These are phyloP conservation scores for Aulographum hederae DNA, from an alignment of 2,329 filamentous ascomycete genomes.

Conservation along the genomic window DNA sequence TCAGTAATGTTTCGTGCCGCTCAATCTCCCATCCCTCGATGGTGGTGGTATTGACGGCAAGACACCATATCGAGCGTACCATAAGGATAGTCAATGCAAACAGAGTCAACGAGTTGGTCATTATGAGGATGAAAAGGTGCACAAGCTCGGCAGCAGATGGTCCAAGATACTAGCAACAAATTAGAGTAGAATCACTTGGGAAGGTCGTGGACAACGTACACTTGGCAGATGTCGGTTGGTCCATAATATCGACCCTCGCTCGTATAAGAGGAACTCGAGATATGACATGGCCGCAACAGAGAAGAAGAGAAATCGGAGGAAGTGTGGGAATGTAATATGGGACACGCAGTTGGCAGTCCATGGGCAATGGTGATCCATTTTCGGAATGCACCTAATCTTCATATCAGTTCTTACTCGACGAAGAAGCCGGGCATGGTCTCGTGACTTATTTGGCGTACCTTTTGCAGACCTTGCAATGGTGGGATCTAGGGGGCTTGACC, in stretches of 20 bases:
- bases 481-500: slow-evolving; percentile 57
- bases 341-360: slow-evolving; percentile 77
- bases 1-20: slow-evolving; percentile 25
- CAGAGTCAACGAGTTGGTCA: slow-evolving; percentile 39
- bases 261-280: slow-evolving; percentile 41
- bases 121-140: slow-evolving; percentile 39
- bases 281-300: slow-evolving; percentile 44
- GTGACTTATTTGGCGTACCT: slow-evolving; percentile 29
- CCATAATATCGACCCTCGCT: slow-evolving; percentile 44
- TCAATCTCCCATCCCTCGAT: slow-evolving; percentile 60
- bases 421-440: too few species aligned
- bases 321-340: slow-evolving; percentile 65
- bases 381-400: slow-evolving; percentile 43
- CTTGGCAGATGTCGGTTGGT: slow-evolving; percentile 46
- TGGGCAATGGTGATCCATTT: slow-evolving; percentile 77
- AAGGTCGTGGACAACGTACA: slow-evolving; percentile 20
- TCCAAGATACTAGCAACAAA: slow-evolving; percentile 41
- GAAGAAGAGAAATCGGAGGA: slow-evolving; percentile 59
- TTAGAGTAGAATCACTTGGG: slow-evolving; percentile 5
- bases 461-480: slow-evolving; percentile 63
- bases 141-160: slow-evolving; percentile 41
- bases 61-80: slow-evolving; percentile 39
- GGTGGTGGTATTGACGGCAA: slow-evolving; percentile 54
- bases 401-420: not conserved
- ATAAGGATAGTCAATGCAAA: slow-evolving; percentile 49